Conservation (phyloP, 1,284 basidiomycete species). For the Salmacisia buchloeana region DNA sequence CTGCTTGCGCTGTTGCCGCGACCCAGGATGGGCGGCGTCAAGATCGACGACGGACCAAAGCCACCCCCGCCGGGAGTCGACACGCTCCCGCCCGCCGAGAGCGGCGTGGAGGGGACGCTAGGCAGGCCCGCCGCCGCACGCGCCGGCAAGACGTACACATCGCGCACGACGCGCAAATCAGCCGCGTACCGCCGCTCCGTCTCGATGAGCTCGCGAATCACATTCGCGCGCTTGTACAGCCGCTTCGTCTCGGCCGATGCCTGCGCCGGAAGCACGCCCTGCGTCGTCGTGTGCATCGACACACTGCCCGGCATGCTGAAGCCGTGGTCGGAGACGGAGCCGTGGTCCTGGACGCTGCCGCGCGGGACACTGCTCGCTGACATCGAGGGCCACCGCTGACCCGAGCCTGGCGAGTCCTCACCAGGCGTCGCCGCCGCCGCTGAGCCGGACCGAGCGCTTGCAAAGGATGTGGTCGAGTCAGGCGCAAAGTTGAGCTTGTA, state of each 20-base stretch:
- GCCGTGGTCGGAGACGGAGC: constrained; percentile 5
- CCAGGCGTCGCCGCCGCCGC: background rate
- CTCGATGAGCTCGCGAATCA: constrained; percentile 63
- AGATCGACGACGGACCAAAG: background rate
- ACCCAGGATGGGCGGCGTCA: background rate
- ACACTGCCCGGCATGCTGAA: background rate
- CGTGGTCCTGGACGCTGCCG: background rate
- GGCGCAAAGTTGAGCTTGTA: background rate
- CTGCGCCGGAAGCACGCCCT: background rate
- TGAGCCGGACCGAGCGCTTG: background rate
- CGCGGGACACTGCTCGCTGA: background rate
- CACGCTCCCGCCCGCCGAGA: constrained; percentile 19
- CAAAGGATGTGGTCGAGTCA: background rate
- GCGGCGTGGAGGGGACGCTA: constrained; percentile 16
- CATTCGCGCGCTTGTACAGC: constrained; percentile 71
- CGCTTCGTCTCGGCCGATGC: constrained; percentile 27
- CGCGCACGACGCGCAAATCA: constrained; percentile 75
- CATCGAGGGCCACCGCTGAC: constrained; percentile 4
- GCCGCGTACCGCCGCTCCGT: constrained; percentile 82
- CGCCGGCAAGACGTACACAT: constrained; percentile 61
- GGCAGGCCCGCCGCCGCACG: constrained; percentile 39
- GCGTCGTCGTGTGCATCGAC: constrained; percentile 4
- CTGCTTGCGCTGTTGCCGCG: background rate
- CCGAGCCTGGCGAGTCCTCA: background rate
- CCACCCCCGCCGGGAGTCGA: constrained; percentile 16